Base-by-base conservation (phyloP, 1,284 basidiomycete species). In the Sanghuangporus weigelae region DNA sequence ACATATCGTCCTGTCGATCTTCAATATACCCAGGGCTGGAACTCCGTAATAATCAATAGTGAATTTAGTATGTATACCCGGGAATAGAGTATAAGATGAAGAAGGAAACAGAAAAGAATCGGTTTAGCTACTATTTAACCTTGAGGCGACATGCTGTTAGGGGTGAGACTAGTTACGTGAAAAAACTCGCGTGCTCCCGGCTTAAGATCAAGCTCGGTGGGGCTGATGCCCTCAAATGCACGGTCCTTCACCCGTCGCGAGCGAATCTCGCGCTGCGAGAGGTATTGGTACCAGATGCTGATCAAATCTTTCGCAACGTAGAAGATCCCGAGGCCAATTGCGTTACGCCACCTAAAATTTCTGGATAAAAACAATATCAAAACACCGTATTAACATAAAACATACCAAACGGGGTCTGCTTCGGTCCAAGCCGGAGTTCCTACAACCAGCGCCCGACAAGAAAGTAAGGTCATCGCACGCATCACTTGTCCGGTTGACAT, bases 321-420 rank as follows among this genome's bases (percentile, higher is more conserved):
- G 70, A 89, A 91, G 4, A 90, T 64, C 0, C 87, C 87, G 7
- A 90, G 75, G 0, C 89, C 89, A 50, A 91, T 70, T 2, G 84
- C 75, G 70, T 91, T 92, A 50, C 89, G 76, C 89, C 89, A 91
- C 86, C 85, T 87, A 55, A 6, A 40, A 14, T 38, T 11, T 35
- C 26, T 26, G 5, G 2, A 55, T 44, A 50, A 44, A 21, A 26
- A 11, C 53, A 31, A 23, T 12, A 8, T 38, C 40, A 35, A 7
- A 16, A 44, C 54, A 46, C 59, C 0, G 4, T 42, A 3, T 31
- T 49, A 56, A 58, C 7, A 48, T 23, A 36, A 21, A 2, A 69
- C 78, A 60, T 60, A 86, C 89, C 89, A 91, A 10, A 91, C 86
- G 11, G 89, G 89, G 72, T 91, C 89, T 55, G 80, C 79, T 65